Evolutionary conservation across 2,329 filamentous ascomycete genomes (phyloP).

Genomic region (Colletotrichum sp.): DNA sequence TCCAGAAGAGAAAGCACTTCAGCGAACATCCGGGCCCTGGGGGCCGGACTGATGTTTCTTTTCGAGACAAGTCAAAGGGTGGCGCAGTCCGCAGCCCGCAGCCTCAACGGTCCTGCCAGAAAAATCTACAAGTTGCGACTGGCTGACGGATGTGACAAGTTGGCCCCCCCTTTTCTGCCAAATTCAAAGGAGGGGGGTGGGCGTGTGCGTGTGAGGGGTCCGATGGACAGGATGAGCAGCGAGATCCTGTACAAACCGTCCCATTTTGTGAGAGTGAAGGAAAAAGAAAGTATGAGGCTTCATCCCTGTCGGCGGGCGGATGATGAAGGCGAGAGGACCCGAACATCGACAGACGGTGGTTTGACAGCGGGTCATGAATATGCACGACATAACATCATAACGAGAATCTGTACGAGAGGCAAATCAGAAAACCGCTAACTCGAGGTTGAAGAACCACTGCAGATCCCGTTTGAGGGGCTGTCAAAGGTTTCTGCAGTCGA

Average conservation of each 20-base stretch:
- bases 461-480: not conserved
- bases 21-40: not conserved
- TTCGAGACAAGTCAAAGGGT: constrained; percentile 10
- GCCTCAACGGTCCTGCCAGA: constrained; percentile 13
- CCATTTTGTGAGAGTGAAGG: not conserved
- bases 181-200: not conserved
- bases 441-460: not conserved
- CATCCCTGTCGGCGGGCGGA: not conserved
- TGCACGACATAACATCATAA: constrained; percentile 15
- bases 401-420: constrained; percentile 5
- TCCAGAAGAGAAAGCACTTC: constrained; percentile 15
- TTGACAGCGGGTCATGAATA: constrained; percentile 13
- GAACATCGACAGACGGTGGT: constrained; percentile 16
- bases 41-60: constrained; percentile 13
- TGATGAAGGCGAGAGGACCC: not conserved
- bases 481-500: not conserved
- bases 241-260: constrained; percentile 13
- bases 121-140: constrained; percentile 15
- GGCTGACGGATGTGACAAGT: constrained; percentile 20
- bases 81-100: constrained; percentile 8
- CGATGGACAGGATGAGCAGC: constrained; percentile 1
- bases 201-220: not conserved
- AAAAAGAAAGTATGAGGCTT: not conserved
- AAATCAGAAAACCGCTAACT: not conserved
- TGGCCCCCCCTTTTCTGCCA: not conserved